Base-by-base conservation (phyloP, 1,284 basidiomycete species). In the Moesziomyces sp. region DNA sequence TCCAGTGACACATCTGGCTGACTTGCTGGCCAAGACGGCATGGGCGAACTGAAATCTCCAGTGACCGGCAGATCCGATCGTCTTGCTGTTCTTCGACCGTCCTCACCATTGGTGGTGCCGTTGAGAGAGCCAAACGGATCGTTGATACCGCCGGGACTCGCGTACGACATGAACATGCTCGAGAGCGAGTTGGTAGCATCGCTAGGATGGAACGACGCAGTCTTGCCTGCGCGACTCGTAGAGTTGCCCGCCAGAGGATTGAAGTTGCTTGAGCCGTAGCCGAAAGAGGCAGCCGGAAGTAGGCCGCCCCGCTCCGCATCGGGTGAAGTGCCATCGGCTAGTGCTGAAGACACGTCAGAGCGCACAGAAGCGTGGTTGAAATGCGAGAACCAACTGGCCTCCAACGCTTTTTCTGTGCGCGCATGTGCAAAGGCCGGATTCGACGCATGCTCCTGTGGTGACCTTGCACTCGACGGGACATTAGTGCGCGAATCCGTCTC, bases 171-270 rank as follows among this genome's bases (percentile, higher is more conserved):
- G 28, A 66, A 66, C 51, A 72, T 72, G 52, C 69, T 72, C 18
- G 69, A 72, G 5, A 72, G 45, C 9, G 69, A 66, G 23, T 66
- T 64, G 11, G 69, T 21, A 24, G 63, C 49, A 52, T 65, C 63
- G 46, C 52, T 56, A 35, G 58, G 63, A 30, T 54, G 58, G 26
- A 71, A 49, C 3, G 57, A 53, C 10, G 52, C 56, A n/a, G 50
- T 47, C 14, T 58, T 58, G 0, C 43, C 43, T 9, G 52, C 34
- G 3, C 65, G 60, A 24, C 53, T 58, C 7, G 70, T 73, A 3
- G 70, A 68, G 34, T 73, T 68, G 44, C 70, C 70, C 1, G 70
- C 70, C 5, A 73, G 52, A 8, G 70, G 70, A 26, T 73, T 73
- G 50, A 73, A 68, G 46, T 67, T 48, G 51, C 35, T 67, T 19